Evolutionary conservation across 805 yeast species (phyloP).

Genomic region (Yarrowia sp.): DNA sequence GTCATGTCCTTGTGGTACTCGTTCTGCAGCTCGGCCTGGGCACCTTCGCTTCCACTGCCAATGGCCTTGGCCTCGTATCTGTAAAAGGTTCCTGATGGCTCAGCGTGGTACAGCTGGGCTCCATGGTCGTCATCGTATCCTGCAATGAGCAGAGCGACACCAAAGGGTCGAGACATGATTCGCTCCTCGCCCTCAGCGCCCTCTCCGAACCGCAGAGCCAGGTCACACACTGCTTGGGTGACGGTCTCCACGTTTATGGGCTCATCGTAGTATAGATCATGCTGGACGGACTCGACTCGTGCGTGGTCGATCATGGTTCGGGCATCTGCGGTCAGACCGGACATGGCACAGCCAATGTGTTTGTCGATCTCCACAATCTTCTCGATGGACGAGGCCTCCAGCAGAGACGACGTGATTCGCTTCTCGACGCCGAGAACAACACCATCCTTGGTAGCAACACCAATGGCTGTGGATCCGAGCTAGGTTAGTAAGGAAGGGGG

Average conservation of each 20-base stretch:
- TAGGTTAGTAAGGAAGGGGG: slow-evolving; percentile 39
- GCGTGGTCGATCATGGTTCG: slow-evolving; percentile 99
- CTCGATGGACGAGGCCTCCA: slow-evolving; percentile 93
- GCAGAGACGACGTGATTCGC: slow-evolving; percentile 88
- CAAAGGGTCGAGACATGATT: slow-evolving; percentile 97
- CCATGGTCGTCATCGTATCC: slow-evolving; percentile 91
- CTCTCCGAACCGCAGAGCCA: slow-evolving; percentile 96
- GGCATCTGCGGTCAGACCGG: slow-evolving; percentile 98
- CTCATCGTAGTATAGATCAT: slow-evolving; percentile 89
- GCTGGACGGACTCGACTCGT: slow-evolving; percentile 81
- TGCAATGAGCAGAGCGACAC: slow-evolving; percentile 95
- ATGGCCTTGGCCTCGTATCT: slow-evolving; percentile 98
- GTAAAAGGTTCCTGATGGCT: slow-evolving; percentile 98
- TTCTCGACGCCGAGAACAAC: slow-evolving; percentile 96
- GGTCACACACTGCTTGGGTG: slow-evolving; percentile 95
- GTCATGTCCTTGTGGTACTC: slow-evolving; percentile 91
- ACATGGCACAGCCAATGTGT: slow-evolving; percentile 98
- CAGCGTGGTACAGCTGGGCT: slow-evolving; percentile 96
- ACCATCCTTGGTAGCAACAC: slow-evolving; percentile 93
- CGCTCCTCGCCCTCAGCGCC: slow-evolving; percentile 96
- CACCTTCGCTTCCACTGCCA: slow-evolving; percentile 99
- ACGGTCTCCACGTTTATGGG: slow-evolving; percentile 89
- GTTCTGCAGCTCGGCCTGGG: slow-evolving; percentile 95
- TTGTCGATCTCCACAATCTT: slow-evolving; percentile 93
- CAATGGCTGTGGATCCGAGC: slow-evolving; percentile 97